Evolutionary conservation across 2,329 filamentous ascomycete species (phyloP).

Genomic region (Sporothrix globosa): DNA sequence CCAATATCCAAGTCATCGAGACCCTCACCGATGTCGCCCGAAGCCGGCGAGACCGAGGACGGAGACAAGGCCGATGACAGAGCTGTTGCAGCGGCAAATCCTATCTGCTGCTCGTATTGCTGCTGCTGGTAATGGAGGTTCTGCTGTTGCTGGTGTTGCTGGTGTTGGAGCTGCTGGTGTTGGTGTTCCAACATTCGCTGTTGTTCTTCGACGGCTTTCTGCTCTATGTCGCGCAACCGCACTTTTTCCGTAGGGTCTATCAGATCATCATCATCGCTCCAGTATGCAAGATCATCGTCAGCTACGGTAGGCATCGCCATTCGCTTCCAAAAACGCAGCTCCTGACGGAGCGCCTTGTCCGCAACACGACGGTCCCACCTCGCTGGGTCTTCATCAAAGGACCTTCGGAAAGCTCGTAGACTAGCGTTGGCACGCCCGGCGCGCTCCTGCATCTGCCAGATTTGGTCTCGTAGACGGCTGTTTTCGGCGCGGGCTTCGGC

Average conservation of each 20-base stretch:
- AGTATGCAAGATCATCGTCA: conserved; percentile 64
- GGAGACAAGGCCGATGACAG: background rate
- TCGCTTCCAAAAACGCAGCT: conserved; percentile 68
- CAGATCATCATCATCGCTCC: conserved; percentile 68
- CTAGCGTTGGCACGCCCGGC: conserved; percentile 61
- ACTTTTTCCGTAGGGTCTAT: conserved; percentile 64
- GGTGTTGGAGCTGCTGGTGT: conserved; percentile 40
- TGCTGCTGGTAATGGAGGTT: conserved; percentile 28
- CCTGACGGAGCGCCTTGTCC: conserved; percentile 57
- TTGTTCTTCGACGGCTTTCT: conserved; percentile 44
- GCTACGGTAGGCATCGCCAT: conserved; percentile 64
- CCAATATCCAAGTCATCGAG: background rate
- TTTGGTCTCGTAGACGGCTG: conserved; percentile 63
- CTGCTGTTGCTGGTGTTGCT: conserved; percentile 38
- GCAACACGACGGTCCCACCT: conserved; percentile 59
- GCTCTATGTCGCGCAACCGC: conserved; percentile 55
- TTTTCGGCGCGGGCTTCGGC: conserved; percentile 68
- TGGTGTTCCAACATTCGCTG: conserved; percentile 41
- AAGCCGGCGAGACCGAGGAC: background rate
- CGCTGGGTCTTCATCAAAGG: conserved; percentile 59
- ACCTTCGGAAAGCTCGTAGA: conserved; percentile 60
- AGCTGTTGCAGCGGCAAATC: conserved; percentile 1
- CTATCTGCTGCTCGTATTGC: conserved; percentile 33
- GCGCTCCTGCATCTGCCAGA: conserved; percentile 67
- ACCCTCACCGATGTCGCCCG: conserved; percentile 18